phyloP scores from a whole-genome alignment of 345 rosid species.

The Rhizophora mangle region DNA sequence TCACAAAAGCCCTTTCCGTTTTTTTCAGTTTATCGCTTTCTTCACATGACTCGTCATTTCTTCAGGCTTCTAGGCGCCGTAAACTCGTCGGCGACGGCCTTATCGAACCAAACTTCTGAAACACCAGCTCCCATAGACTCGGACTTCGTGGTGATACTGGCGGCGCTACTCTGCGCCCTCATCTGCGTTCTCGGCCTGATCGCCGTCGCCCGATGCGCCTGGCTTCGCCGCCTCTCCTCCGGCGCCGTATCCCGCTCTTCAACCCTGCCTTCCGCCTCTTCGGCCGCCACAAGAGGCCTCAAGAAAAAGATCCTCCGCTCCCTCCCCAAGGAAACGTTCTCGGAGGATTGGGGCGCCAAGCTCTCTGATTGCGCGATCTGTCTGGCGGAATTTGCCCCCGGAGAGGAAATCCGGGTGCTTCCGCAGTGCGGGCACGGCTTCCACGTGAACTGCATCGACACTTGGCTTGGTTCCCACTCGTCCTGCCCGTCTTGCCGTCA shows the following conservation, averaged over 20 bases:
- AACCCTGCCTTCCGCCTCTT: conserved; percentile 21
- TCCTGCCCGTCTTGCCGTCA: conserved; percentile 96
- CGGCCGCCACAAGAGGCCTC: conserved; percentile 70
- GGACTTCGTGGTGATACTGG: conserved; percentile 76
- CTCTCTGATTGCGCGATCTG: conserved; percentile 82
- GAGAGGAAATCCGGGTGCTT: conserved; percentile 77
- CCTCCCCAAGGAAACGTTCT: conserved; percentile 60
- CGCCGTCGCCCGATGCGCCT: conserved; percentile 81
- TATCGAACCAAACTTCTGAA: not conserved
- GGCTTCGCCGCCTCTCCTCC: conserved; percentile 75
- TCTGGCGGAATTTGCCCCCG: conserved; percentile 56
- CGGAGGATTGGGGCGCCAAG: conserved; percentile 42
- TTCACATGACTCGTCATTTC: conserved; percentile 69
- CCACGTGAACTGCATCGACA: conserved; percentile 84
- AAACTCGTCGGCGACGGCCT: conserved; percentile 34
- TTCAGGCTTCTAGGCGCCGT: conserved; percentile 46
- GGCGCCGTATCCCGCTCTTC: conserved; percentile 11
- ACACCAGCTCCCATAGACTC: conserved; percentile 39
- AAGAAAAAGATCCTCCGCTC: conserved; percentile 78
- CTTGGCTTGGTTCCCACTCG: conserved; percentile 90
- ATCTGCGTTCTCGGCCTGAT: conserved; percentile 81
- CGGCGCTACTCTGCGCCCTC: conserved; percentile 82
- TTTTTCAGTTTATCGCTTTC: not conserved
- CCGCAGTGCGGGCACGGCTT: conserved; percentile 92
- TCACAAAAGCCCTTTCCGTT: conserved; percentile 5